phyloP scores from a whole-genome alignment of 1,139 yeast species.

The Yamadazyma triangularis region DNA sequence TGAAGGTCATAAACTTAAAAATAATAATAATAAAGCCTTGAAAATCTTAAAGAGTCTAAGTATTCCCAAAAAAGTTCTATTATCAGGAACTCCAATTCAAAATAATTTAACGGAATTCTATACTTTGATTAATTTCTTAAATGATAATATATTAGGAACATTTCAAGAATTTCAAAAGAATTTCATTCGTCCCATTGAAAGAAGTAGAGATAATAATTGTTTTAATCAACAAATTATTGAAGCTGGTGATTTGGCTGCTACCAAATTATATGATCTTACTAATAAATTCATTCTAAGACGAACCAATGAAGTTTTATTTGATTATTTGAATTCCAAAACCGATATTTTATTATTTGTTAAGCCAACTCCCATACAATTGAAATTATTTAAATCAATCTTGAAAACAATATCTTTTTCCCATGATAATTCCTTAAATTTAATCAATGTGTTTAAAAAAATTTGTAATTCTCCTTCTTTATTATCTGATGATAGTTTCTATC shows the following conservation, averaged over 20 bases:
- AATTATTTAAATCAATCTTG: conserved; percentile 48
- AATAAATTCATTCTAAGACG: conserved; percentile 70
- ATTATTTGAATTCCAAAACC: conserved; percentile 70
- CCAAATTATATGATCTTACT: conserved; percentile 59
- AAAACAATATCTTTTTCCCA: conserved; percentile 3
- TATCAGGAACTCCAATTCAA: conserved; percentile 95
- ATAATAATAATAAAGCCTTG: conserved; percentile 62
- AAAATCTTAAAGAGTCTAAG: conserved; percentile 55
- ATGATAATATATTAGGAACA: conserved; percentile 76
- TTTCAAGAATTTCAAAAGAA: conserved; percentile 59
- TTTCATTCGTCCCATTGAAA: conserved; percentile 66
- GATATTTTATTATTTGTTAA: conserved; percentile 77
- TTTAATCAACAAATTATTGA: conserved; percentile 43
- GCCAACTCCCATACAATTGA: conserved; percentile 62
- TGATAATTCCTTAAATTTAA: conserved; percentile 56
- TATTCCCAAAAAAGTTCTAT: conserved; percentile 54
- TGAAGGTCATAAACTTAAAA: conserved; percentile 89
- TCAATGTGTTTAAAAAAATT: conserved; percentile 71
- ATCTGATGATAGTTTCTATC: conserved; percentile 33
- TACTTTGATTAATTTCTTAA: conserved; percentile 75
- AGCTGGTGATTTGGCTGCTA: conserved; percentile 59
- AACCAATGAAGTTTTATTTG: conserved; percentile 58
- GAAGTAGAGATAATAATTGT: conserved; percentile 72
- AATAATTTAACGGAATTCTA: conserved; percentile 83
- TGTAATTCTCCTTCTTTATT: conserved; percentile 79